phyloP scores from a whole-genome alignment of 495 filamentous ascomycete species.

The Lasiosphaeriaceae sp. region DNA sequence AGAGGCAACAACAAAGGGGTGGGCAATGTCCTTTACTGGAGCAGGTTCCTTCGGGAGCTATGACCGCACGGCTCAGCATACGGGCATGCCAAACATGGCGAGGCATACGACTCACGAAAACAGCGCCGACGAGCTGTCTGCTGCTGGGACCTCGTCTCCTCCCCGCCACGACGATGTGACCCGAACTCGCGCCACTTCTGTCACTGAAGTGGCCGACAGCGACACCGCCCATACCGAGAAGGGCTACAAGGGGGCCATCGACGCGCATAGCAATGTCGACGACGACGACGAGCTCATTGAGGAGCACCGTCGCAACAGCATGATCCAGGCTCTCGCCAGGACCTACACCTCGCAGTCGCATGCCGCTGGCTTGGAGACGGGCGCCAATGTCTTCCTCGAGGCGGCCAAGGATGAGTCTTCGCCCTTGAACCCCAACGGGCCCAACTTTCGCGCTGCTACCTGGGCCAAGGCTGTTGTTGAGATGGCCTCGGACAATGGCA shows the following conservation, averaged over 20 bases:
- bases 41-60: conserved; percentile 40
- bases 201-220: conserved; percentile 29
- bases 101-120: conserved; percentile 23
- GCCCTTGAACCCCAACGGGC: conserved; percentile 48
- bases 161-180: conserved; percentile 20
- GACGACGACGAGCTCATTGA: conserved; percentile 39
- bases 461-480: conserved; percentile 55
- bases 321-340: conserved; percentile 44
- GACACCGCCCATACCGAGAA: conserved; percentile 20
- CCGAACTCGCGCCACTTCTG: conserved; percentile 31
- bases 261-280: conserved; percentile 18
- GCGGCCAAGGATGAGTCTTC: conserved; percentile 33
- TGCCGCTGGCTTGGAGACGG: conserved; percentile 11
- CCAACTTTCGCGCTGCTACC: conserved; percentile 48
- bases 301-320: conserved; percentile 35
- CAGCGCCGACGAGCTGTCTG: conserved; percentile 1
- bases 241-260: conserved; percentile 17
- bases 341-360: conserved; percentile 44
- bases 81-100: conserved; percentile 21
- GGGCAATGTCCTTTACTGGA: conserved; percentile 41
- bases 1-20: background rate
- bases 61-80: conserved; percentile 39
- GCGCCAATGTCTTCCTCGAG: conserved; percentile 35
- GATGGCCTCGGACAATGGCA: conserved; percentile 40
- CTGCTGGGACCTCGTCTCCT: conserved; percentile 15